A percentile compares a stretch with the other conserved stretches of the same genome.
These are phyloP conservation scores for Trichoderma sp. DNA, from an alignment of 2,329 filamentous ascomycete genomes.

Conservation along the genomic window DNA sequence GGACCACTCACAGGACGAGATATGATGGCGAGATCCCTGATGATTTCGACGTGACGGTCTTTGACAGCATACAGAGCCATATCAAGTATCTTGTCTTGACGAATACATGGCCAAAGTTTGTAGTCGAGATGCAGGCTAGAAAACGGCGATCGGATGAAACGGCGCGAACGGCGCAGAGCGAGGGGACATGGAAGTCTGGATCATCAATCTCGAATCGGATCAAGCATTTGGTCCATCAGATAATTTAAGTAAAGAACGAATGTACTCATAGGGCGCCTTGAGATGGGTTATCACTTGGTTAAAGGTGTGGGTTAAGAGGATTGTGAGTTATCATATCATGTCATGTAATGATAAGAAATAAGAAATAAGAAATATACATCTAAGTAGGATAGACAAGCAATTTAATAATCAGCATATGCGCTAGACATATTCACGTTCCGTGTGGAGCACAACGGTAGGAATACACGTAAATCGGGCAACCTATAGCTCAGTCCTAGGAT, in stretches of 20 bases:
- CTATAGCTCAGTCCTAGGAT: neutral
- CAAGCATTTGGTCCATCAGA: neutral
- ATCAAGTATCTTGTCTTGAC: constrained; percentile 65
- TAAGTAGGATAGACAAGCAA: neutral
- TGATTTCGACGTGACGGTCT: constrained; percentile 49
- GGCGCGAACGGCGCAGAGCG: neutral
- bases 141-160: constrained; percentile 20
- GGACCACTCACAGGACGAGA: neutral
- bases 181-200: neutral
- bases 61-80: constrained; percentile 54
- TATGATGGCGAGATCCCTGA: constrained; percentile 44
- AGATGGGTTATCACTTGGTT: neutral
- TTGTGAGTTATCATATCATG: neutral
- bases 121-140: constrained; percentile 27
- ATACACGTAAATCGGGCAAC: neutral
- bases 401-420: neutral
- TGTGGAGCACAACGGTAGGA: too few species aligned
- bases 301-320: neutral
- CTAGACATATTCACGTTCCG: neutral
- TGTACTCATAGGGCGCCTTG: too few species aligned
- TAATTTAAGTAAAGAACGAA: neutral
- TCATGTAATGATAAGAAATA: neutral
- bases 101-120: constrained; percentile 63
- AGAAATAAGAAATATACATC: neutral
- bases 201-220: neutral